phyloP scores from a whole-genome alignment of 768 basidiomycete species.

The Sporobolomyces roseus region DNA sequence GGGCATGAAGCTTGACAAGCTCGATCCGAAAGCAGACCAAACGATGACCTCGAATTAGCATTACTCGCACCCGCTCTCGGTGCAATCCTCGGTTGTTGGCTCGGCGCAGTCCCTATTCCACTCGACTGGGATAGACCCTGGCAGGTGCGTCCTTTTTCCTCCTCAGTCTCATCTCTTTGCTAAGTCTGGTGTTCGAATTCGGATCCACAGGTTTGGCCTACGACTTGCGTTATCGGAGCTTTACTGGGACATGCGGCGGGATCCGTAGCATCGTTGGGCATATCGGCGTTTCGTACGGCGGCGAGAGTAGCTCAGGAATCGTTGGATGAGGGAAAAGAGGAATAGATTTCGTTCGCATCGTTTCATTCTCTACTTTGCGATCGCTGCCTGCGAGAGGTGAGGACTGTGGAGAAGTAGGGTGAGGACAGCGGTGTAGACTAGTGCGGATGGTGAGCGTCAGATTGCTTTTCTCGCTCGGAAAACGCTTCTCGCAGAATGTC shows the following conservation, averaged over 20 bases:
- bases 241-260: constrained; percentile 65
- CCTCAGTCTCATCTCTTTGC: not conserved
- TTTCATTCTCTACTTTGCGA: no score
- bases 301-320: constrained; percentile 13
- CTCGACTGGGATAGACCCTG: constrained; percentile 97
- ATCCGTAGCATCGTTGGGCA: constrained; percentile 57
- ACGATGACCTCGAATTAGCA: constrained; percentile 67
- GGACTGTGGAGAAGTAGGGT: no score
- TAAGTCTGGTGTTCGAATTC: not conserved
- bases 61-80: constrained; percentile 75
- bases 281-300: constrained; percentile 45
- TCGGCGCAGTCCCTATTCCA: constrained; percentile 75
- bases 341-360: no score
- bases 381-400: no score
- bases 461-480: no score
- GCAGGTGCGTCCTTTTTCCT: constrained; percentile 64
- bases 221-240: constrained; percentile 70
- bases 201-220: constrained; percentile 66
- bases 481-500: no score
- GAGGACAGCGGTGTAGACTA: no score
- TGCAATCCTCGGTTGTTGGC: constrained; percentile 70
- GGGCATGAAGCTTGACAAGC: no score
- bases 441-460: no score
- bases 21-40: constrained; percentile 33
- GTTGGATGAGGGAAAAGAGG: not conserved